Conservation (phyloP, 1,139 yeast species). For the Hansenula sp. region DNA sequence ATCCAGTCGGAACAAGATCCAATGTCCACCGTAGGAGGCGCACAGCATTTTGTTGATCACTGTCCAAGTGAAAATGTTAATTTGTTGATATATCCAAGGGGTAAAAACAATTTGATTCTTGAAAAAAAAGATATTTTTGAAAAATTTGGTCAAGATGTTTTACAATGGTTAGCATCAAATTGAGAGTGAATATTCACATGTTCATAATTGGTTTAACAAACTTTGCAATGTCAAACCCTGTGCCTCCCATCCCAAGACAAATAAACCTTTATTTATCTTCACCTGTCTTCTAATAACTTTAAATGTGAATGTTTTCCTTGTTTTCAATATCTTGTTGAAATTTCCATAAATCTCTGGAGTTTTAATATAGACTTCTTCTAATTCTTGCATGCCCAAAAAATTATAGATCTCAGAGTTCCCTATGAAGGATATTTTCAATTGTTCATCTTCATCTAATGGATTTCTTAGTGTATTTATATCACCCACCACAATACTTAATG, state of each 20-base stretch:
- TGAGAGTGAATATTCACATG: background rate
- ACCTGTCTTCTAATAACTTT: constrained; percentile 10
- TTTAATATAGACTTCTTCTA: constrained; percentile 16
- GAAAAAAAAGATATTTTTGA: constrained; percentile 15
- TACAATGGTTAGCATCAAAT: constrained; percentile 16
- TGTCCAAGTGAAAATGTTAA: constrained; percentile 9
- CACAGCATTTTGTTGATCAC: constrained; percentile 9
- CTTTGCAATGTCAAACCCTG: constrained; percentile 7
- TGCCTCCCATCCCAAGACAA: constrained; percentile 14
- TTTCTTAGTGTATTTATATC: background rate
- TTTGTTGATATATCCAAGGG: constrained; percentile 12
- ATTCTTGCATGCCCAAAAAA: constrained; percentile 14
- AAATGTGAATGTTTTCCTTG: constrained; percentile 3
- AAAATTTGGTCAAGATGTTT: constrained; percentile 11
- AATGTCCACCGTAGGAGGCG: constrained; percentile 2
- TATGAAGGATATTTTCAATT: constrained; percentile 7
- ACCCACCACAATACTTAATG: constrained; percentile 7
- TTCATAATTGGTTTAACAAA: background rate
- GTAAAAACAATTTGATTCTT: constrained; percentile 13
- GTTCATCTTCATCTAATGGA: constrained; percentile 4
- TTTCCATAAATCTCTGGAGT: constrained; percentile 5
- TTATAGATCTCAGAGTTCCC: constrained; percentile 8
- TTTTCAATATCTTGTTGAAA: constrained; percentile 5
- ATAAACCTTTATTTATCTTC: constrained; percentile 6
- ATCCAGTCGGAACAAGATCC: constrained; percentile 14